A percentile compares a stretch with the other conserved stretches of the same genome.
Evolutionary conservation across 1,284 basidiomycete genomes (phyloP).

Genomic region (Trametes versicolor): DNA sequence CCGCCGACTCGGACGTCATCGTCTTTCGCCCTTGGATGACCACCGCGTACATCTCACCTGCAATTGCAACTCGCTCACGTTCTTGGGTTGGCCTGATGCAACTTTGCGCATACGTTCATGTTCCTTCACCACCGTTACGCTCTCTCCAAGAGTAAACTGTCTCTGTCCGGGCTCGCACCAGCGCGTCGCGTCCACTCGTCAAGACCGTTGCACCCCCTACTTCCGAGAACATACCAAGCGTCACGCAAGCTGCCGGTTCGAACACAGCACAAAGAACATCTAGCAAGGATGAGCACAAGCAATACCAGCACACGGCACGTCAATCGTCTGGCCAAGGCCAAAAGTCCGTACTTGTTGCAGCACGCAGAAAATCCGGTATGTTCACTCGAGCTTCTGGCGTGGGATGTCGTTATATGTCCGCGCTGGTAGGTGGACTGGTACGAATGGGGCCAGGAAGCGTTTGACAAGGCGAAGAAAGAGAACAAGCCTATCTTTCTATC

Average conservation of each 20-base stretch:
- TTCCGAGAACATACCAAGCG: background rate
- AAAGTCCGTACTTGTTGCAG: slow-evolving; percentile 55
- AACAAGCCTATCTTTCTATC: slow-evolving; percentile 56
- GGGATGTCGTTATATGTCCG: background rate
- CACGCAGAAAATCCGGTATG: slow-evolving; percentile 54
- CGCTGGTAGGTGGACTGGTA: slow-evolving; percentile 49
- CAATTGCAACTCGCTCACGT: background rate
- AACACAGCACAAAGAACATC: background rate
- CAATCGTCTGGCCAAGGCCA: slow-evolving; percentile 50
- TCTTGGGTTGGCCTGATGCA: background rate
- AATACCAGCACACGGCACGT: background rate
- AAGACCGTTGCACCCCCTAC: background rate
- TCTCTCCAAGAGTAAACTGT: background rate
- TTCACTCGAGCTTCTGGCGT: background rate
- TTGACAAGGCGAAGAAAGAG: slow-evolving; percentile 48
- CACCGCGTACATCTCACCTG: background rate
- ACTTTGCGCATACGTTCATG: slow-evolving; percentile 16
- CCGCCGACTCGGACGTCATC: slow-evolving; percentile 5
- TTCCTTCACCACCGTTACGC: slow-evolving; percentile 4
- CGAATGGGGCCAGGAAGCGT: slow-evolving; percentile 53
- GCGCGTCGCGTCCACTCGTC: background rate
- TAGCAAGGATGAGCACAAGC: slow-evolving; percentile 7
- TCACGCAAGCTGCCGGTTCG: too few species aligned
- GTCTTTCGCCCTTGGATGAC: background rate
- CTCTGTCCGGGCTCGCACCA: background rate